Conservation (phyloP, 345 rosid species). For the Balakata baccata region DNA sequence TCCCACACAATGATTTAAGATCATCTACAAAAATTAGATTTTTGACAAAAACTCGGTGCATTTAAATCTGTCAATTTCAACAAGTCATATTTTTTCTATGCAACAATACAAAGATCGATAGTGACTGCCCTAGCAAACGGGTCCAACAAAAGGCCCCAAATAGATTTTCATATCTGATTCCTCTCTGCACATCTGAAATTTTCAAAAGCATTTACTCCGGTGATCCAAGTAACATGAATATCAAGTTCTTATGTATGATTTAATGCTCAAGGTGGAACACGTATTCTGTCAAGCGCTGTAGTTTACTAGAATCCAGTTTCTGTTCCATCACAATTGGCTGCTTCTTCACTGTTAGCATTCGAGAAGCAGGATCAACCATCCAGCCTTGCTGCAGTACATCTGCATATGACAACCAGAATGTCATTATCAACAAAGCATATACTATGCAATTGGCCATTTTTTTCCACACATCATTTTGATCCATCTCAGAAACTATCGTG, state of each 20-base stretch:
- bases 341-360: constrained; percentile 72
- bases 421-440: background rate
- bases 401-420: constrained; percentile 24
- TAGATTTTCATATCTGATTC: too few species aligned
- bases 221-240: background rate
- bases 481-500: background rate
- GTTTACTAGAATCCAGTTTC: constrained; percentile 65
- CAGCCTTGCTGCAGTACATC: constrained; percentile 74
- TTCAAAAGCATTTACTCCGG: background rate
- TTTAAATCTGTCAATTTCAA: too few species aligned
- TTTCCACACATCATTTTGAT: background rate
- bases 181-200: too few species aligned
- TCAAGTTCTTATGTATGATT: background rate
- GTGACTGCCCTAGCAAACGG: background rate
- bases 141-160: background rate
- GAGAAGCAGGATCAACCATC: constrained; percentile 56
- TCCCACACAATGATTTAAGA: background rate
- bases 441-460: background rate
- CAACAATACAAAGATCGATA: background rate
- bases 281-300: constrained; percentile 79
- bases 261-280: constrained; percentile 78
- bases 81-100: background rate
- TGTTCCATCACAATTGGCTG: constrained; percentile 52
- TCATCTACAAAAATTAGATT: background rate
- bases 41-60: background rate